A percentile compares a stretch with the other conserved stretches of the same genome.
These are phyloP conservation scores for Cutaneotrichosporon cyanovorans DNA, from an alignment of 1,284 basidiomycete genomes.

Conservation along the genomic window DNA sequence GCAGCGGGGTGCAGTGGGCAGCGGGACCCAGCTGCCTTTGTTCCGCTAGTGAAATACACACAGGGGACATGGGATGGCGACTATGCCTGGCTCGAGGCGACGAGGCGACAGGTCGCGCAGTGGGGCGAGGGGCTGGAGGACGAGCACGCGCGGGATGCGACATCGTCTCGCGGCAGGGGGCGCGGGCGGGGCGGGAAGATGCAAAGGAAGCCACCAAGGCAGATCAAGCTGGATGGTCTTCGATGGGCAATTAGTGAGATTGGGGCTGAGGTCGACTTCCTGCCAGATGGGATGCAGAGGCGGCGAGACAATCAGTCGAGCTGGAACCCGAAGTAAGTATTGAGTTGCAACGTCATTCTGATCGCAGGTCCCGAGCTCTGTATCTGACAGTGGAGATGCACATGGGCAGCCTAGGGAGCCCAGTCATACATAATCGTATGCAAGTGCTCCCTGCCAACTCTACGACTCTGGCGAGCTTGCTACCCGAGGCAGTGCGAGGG, in stretches of 20 bases:
- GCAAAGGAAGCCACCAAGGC: slow-evolving; percentile 21
- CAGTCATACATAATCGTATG: slow-evolving; percentile 18
- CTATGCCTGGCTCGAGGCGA: slow-evolving; percentile 72
- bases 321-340: slow-evolving; percentile 67
- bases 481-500: slow-evolving; percentile 10
- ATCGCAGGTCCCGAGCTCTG: slow-evolving; percentile 46
- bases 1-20: slow-evolving; percentile 60
- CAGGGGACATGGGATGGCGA: slow-evolving; percentile 79
- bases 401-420: slow-evolving; percentile 51
- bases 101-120: slow-evolving; percentile 60
- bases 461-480: slow-evolving; percentile 18
- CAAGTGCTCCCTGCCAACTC: slow-evolving; percentile 17
- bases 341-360: not conserved
- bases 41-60: slow-evolving; percentile 69
- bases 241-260: slow-evolving; percentile 60
- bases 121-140: slow-evolving; percentile 62
- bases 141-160: slow-evolving; percentile 8
- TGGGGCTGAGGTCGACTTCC: slow-evolving; percentile 58
- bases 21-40: slow-evolving; percentile 63
- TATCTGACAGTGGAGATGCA: slow-evolving; percentile 64
- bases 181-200: slow-evolving; percentile 10
- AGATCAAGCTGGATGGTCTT: slow-evolving; percentile 55
- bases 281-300: slow-evolving; percentile 75
- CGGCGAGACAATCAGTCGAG: slow-evolving; percentile 66
- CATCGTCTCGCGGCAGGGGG: slow-evolving; percentile 53